A percentile compares a stretch with the other conserved stretches of the same genome.
These are phyloP conservation scores for Myochromella boudieri DNA, from an alignment of 768 basidiomycete genomes.

Conservation along the genomic window DNA sequence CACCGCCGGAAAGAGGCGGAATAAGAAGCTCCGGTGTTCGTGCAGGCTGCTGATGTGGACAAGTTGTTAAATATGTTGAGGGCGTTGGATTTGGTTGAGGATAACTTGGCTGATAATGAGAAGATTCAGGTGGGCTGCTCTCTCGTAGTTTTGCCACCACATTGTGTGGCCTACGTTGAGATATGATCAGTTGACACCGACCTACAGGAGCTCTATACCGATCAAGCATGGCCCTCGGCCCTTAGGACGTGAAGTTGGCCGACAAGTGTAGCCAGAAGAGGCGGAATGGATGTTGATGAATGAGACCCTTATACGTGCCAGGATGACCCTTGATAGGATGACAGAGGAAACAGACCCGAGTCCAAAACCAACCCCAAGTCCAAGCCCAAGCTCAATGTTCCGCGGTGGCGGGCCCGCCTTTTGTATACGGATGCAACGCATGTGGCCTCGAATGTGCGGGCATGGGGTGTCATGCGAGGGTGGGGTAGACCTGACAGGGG, in stretches of 20 bases:
- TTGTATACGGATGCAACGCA: slow-evolving; percentile 66
- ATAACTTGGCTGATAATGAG: slow-evolving; percentile 88
- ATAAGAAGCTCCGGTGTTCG: slow-evolving; percentile 85
- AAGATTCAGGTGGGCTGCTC: slow-evolving; percentile 67
- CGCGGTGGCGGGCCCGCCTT: slow-evolving; percentile 40
- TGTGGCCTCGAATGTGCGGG: slow-evolving; percentile 77
- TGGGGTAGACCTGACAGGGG: slow-evolving; percentile 69
- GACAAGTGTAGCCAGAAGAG: slow-evolving; percentile 97
- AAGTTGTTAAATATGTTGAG: slow-evolving; percentile 73
- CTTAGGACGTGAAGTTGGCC: slow-evolving; percentile 94
- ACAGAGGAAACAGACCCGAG: slow-evolving; percentile 65
- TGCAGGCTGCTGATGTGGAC: slow-evolving; percentile 85
- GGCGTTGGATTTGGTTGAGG: slow-evolving; percentile 68
- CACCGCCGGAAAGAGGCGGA: slow-evolving; percentile 86
- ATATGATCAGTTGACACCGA: background rate
- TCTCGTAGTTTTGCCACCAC: background rate
- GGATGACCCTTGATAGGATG: slow-evolving; percentile 89
- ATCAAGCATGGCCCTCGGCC: slow-evolving; percentile 83
- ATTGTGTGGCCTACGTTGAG: background rate
- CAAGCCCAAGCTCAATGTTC: slow-evolving; percentile 24
- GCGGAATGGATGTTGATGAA: slow-evolving; percentile 95
- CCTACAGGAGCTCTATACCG: slow-evolving; percentile 83
- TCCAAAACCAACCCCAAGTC: slow-evolving; percentile 15
- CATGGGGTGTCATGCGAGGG: slow-evolving; percentile 87
- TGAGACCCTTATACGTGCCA: slow-evolving; percentile 89